phyloP scores from a whole-genome alignment of 768 basidiomycete species.

The Hortiboletus flavorubellus region DNA sequence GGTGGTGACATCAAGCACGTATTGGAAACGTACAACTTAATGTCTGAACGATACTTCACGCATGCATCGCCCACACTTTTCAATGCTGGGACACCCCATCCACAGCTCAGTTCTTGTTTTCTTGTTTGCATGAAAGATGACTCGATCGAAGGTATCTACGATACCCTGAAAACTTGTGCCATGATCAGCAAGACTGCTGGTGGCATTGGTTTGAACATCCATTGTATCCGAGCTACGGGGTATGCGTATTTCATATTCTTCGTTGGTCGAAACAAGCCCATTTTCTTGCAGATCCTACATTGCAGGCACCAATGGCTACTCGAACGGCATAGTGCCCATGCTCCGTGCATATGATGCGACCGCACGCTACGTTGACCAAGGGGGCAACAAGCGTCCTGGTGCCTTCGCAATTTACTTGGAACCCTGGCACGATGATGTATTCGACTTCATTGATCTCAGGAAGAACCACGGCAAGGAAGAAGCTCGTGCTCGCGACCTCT shows the following conservation, averaged over 20 bases:
- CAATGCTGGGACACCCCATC: constrained; percentile 94
- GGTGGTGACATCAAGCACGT: constrained; percentile 84
- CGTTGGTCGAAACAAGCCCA: not conserved
- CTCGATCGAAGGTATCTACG: constrained; percentile 98
- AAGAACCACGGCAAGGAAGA: constrained; percentile 99
- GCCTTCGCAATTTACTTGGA: constrained; percentile 98
- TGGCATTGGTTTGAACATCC: constrained; percentile 94
- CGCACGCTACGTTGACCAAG: constrained; percentile 97
- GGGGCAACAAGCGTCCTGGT: constrained; percentile 98
- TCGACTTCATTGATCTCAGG: constrained; percentile 94
- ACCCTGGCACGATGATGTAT: constrained; percentile 97
- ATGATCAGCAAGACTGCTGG: constrained; percentile 99
- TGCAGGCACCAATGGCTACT: constrained; percentile 98
- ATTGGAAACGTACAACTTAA: constrained; percentile 90
- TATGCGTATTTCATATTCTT: constrained; percentile 33
- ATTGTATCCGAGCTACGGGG: constrained; percentile 96
- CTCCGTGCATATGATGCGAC: constrained; percentile 97
- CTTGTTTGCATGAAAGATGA: constrained; percentile 98
- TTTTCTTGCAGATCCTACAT: constrained; percentile 78
- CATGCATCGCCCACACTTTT: constrained; percentile 98
- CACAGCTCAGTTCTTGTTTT: constrained; percentile 97
- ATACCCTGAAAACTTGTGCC: constrained; percentile 95
- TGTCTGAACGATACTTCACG: constrained; percentile 98
- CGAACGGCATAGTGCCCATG: constrained; percentile 99
- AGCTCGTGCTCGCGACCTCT: constrained; percentile 91